Conservation (phyloP, 2,329 filamentous ascomycete species). For the Nemania bipapillata region DNA sequence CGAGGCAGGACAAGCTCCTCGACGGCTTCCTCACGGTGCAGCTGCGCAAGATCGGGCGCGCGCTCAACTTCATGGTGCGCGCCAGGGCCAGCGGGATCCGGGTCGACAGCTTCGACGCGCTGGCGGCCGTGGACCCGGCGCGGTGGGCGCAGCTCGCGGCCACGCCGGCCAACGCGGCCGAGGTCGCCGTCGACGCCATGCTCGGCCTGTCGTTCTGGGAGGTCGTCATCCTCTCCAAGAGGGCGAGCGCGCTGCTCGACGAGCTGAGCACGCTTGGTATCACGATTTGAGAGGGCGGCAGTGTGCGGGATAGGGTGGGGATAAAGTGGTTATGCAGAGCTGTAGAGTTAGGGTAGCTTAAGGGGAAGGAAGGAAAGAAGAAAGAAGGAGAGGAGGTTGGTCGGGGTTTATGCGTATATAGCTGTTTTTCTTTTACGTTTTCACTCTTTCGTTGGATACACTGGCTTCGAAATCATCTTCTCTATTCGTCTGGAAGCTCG, state of each 20-base stretch:
- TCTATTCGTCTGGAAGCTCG: not conserved
- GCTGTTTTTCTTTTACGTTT: not conserved
- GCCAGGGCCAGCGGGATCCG: conserved; percentile 27
- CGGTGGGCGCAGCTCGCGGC: conserved; percentile 12
- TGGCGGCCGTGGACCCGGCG: conserved; percentile 18
- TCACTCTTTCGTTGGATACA: not conserved
- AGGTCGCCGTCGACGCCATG: not conserved
- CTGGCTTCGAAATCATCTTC: not conserved
- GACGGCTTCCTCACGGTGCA: conserved; percentile 1
- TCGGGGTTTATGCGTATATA: not conserved
- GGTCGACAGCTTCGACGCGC: conserved; percentile 10
- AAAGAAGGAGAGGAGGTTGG: not conserved
- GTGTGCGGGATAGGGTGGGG: too few relatives aligned
- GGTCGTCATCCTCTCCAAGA: not conserved
- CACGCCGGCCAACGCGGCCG: conserved; percentile 10
- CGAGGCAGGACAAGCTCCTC: not conserved
- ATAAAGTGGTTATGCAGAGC: not conserved
- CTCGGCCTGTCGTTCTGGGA: not conserved
- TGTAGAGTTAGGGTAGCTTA: not conserved
- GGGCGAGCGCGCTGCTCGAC: not conserved
- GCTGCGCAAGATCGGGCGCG: conserved; percentile 9
- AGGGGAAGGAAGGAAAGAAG: not conserved
- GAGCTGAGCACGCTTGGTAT: not conserved
- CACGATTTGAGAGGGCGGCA: not conserved
- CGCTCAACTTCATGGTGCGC: conserved; percentile 31